A percentile compares a stretch with the other conserved stretches of the same genome.
Conservation (phyloP, 1,284 basidiomycete species). For the Trametes pubescens region DNA sequence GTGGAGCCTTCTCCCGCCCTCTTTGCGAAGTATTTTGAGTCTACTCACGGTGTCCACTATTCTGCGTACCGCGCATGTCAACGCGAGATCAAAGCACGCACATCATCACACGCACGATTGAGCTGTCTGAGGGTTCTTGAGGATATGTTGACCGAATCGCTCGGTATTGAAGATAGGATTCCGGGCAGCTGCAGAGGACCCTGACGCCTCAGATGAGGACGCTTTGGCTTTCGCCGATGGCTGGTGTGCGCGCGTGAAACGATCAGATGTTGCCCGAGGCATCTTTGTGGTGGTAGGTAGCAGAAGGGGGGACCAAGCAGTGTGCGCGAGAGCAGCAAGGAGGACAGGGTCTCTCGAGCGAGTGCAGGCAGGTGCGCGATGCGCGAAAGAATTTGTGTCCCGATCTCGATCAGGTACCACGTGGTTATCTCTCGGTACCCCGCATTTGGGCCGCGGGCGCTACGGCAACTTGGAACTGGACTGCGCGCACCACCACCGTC, state of each 20-base stretch:
- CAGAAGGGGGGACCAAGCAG: background rate
- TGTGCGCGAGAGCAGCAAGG: background rate
- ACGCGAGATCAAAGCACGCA: conserved; percentile 4
- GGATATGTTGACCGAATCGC: conserved; percentile 95
- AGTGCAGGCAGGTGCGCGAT: no score
- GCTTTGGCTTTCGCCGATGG: conserved; percentile 70
- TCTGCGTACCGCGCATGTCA: conserved; percentile 47
- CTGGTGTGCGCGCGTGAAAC: conserved; percentile 80
- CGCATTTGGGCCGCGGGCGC: background rate
- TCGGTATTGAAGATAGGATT: conserved; percentile 95
- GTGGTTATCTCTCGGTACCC: conserved; percentile 4
- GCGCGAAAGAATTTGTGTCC: conserved; percentile 14
- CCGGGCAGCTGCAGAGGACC: conserved; percentile 55
- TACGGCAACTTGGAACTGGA: background rate
- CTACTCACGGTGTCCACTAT: conserved; percentile 77
- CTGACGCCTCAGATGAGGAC: conserved; percentile 52
- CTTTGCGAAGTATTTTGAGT: background rate
- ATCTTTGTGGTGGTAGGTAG: conserved; percentile 53
- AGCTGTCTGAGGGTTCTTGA: conserved; percentile 93
- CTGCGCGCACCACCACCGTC: conserved; percentile 4
- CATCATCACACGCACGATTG: conserved; percentile 70
- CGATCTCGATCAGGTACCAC: conserved; percentile 11
- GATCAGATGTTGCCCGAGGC: conserved; percentile 91
- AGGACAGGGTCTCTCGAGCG: background rate
- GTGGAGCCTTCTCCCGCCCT: no score